Conservation (phyloP, 2,329 filamentous ascomycete species). For the Trichoderma aggressivum region DNA sequence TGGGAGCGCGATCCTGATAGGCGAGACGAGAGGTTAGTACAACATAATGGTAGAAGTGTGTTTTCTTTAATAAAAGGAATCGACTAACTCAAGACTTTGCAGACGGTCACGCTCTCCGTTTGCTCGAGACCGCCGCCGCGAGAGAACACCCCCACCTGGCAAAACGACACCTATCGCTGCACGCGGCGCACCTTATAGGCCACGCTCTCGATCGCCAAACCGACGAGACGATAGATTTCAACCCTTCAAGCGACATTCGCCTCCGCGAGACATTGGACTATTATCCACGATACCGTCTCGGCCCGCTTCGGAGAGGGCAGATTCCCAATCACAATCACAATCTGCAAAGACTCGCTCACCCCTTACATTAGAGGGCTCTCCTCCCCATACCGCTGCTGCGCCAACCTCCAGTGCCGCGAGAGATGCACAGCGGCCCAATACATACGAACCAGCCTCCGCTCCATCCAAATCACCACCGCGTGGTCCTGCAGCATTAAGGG, state of each 20-base stretch:
- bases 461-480: slow-evolving; percentile 49
- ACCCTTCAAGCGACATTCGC: slow-evolving; percentile 46
- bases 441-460: slow-evolving; percentile 29
- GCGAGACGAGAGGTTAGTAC: slow-evolving; percentile 41
- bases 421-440: slow-evolving; percentile 29
- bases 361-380: slow-evolving; percentile 41
- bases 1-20: slow-evolving; percentile 37
- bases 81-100: slow-evolving; percentile 33
- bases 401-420: slow-evolving; percentile 27
- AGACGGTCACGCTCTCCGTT: slow-evolving; percentile 55
- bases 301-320: slow-evolving; percentile 49
- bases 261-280: slow-evolving; percentile 47
- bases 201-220: slow-evolving; percentile 50
- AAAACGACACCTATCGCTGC: slow-evolving; percentile 30
- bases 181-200: slow-evolving; percentile 47
- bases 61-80: neutral
- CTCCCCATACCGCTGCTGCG: slow-evolving; percentile 26
- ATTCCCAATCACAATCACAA: slow-evolving; percentile 47
- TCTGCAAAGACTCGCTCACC: slow-evolving; percentile 48
- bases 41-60: neutral
- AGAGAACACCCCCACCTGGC: slow-evolving; percentile 31
- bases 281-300: slow-evolving; percentile 51
- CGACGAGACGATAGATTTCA: slow-evolving; percentile 46
- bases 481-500: slow-evolving; percentile 52
- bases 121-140: slow-evolving; percentile 44